phyloP scores from a whole-genome alignment of 1,284 basidiomycete genomes.

The Malassezia equina region DNA sequence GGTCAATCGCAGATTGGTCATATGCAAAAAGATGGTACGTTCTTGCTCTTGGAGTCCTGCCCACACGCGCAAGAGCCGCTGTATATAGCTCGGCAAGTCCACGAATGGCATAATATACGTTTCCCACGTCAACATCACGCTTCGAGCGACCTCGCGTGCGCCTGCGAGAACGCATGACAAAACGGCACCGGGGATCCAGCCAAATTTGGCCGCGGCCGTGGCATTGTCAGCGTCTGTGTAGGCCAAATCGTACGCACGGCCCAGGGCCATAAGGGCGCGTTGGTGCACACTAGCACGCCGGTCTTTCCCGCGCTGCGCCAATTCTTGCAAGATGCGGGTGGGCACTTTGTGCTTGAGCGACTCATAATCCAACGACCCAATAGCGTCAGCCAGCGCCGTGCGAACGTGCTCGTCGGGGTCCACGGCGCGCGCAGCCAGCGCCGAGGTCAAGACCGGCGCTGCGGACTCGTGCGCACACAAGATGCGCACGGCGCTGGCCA shows the following conservation, averaged over 20 bases:
- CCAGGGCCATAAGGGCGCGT: slow-evolving; percentile 69
- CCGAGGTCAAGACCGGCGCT: slow-evolving; percentile 50
- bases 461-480: slow-evolving; percentile 54
- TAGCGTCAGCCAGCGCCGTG: slow-evolving; percentile 68
- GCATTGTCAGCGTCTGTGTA: slow-evolving; percentile 70
- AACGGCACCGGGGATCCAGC: slow-evolving; percentile 81
- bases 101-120: slow-evolving; percentile 67
- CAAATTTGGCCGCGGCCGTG: slow-evolving; percentile 67
- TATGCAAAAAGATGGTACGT: slow-evolving; percentile 55
- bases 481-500: slow-evolving; percentile 57
- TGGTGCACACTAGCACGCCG: slow-evolving; percentile 75
- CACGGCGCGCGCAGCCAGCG: slow-evolving; percentile 27
- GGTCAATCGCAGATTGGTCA: slow-evolving; percentile 51
- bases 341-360: slow-evolving; percentile 73
- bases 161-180: slow-evolving; percentile 50
- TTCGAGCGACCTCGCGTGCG: slow-evolving; percentile 54
- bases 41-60: slow-evolving; percentile 55
- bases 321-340: slow-evolving; percentile 56
- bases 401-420: slow-evolving; percentile 90
- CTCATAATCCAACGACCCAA: slow-evolving; percentile 79
- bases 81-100: slow-evolving; percentile 68
- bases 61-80: slow-evolving; percentile 67
- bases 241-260: slow-evolving; percentile 68
- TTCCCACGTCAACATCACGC: slow-evolving; percentile 52
- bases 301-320: slow-evolving; percentile 69